Base-by-base conservation (phyloP, 805 yeast genomes). In the Wickerhamiella spandovensis region DNA sequence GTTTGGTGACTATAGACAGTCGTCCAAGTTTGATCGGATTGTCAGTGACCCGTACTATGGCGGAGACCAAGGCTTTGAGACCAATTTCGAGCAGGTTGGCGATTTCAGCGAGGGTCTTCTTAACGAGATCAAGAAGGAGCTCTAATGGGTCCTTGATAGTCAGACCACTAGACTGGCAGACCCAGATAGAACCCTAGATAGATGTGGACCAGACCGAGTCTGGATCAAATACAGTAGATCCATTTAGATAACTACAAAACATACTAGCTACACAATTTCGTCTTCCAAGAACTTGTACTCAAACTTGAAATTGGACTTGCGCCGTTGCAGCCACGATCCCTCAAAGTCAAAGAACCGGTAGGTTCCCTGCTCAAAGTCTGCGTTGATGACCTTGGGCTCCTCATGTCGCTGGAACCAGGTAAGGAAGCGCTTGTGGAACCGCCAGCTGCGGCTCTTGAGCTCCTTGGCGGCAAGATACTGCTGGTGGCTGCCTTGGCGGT, bases 31-130 rank as follows among this genome's bases (percentile, higher is more conserved):
- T 53, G 71, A 70, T 18, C 71, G 65, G 35, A 77, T 84, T 32
- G 89, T 89, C 5, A 84, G 78, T 49, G 97, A 89, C 64, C 97
- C 97, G 1, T 89, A 90, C 64, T 90, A 89, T 61, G 97, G 97
- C 5, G 95, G 94, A 0, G 68, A 67, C 20, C 74, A 77, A 56
- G 95, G 96, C 1, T 89, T 89, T 62, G 92, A 86, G 64, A 73
- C 70, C 51, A 86, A 84, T 64, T 89, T 79, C 62, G 62, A 74
- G 50, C 97, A 89, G 62, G 72, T 88, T 47, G 61, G 69, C 10
- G 88, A 84, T 58, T 90, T 90, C 63, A 77, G 85, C 51, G 77
- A 81, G 56, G 79, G 78, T 53, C 84, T 89, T 55, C 60, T 89
- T 48, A 70, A 73, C 17, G 49, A 43, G 10, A 57, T 63, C 46